phyloP scores from a whole-genome alignment of 768 basidiomycete genomes.

The Trametes cingulata region DNA sequence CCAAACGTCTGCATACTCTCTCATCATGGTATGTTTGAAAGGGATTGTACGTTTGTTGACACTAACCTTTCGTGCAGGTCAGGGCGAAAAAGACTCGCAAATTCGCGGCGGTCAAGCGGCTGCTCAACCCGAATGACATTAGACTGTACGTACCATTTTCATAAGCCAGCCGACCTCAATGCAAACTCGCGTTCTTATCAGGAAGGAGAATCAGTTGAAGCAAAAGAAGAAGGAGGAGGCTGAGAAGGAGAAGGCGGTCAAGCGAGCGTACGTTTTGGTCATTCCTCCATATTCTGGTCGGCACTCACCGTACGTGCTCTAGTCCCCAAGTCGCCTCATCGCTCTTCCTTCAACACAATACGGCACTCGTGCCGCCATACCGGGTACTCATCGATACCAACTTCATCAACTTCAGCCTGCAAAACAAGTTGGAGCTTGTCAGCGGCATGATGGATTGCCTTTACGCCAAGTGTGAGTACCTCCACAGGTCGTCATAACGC shows the following conservation, averaged over 20 bases:
- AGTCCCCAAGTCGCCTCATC: slow-evolving; percentile 90
- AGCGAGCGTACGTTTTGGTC: slow-evolving; percentile 64
- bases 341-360: slow-evolving; percentile 92
- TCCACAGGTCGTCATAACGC: neutral
- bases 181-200: slow-evolving; percentile 32
- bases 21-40: neutral
- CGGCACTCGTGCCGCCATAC: slow-evolving; percentile 94
- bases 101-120: slow-evolving; percentile 90
- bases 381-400: slow-evolving; percentile 98
- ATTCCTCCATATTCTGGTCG: neutral
- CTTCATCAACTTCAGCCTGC: slow-evolving; percentile 98
- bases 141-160: slow-evolving; percentile 64
- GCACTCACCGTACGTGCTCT: slow-evolving; percentile 10
- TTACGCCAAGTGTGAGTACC: slow-evolving; percentile 87
- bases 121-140: slow-evolving; percentile 92
- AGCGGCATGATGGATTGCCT: slow-evolving; percentile 99
- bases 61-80: slow-evolving; percentile 47
- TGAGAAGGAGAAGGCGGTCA: slow-evolving; percentile 74
- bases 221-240: slow-evolving; percentile 83
- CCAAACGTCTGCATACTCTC: too few species aligned
- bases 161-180: neutral
- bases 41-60: too few species aligned
- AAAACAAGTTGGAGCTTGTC: slow-evolving; percentile 95
- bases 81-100: slow-evolving; percentile 94
- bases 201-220: slow-evolving; percentile 93